Conservation (phyloP, 306 rosid genomes). For the Castanea sativa region DNA sequence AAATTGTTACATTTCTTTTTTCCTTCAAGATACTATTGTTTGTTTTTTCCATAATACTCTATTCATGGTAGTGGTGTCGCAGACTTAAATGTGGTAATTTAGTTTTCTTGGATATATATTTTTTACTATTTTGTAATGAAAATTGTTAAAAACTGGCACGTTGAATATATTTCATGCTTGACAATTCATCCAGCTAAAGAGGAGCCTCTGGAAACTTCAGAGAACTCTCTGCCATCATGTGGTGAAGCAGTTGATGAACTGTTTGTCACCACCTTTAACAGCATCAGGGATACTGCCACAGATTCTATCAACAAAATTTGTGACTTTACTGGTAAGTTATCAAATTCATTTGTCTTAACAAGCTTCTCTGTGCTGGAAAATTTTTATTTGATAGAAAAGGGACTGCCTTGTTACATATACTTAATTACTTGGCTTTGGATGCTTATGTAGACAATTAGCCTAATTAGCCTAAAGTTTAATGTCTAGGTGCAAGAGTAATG, state of each 20-base stretch:
- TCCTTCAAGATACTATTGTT: background rate
- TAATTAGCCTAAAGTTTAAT: constrained; percentile 2
- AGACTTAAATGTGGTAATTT: background rate
- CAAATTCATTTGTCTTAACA: background rate
- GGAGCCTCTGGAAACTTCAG: constrained; percentile 19
- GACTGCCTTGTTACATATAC: background rate
- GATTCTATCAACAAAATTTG: constrained; percentile 42
- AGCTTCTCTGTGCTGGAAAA: background rate
- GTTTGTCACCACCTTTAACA: constrained; percentile 46
- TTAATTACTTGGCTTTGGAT: background rate
- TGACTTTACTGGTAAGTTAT: constrained; percentile 41
- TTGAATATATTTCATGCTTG: background rate
- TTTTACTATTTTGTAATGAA: background rate
- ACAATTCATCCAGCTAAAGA: constrained; percentile 29
- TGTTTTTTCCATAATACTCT: background rate
- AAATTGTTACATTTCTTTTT: background rate
- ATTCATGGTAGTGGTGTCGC: background rate
- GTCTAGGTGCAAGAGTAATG: constrained; percentile 50
- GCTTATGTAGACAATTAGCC: background rate
- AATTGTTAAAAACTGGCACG: background rate
- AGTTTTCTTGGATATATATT: background rate
- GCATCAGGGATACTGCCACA: constrained; percentile 36
- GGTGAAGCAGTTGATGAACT: constrained; percentile 49
- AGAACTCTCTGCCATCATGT: constrained; percentile 7
- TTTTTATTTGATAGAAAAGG: background rate